These are phyloP conservation scores for Pythium diclinum DNA, from an alignment of 352 stramenopile genomes.

Conservation along the genomic window DNA sequence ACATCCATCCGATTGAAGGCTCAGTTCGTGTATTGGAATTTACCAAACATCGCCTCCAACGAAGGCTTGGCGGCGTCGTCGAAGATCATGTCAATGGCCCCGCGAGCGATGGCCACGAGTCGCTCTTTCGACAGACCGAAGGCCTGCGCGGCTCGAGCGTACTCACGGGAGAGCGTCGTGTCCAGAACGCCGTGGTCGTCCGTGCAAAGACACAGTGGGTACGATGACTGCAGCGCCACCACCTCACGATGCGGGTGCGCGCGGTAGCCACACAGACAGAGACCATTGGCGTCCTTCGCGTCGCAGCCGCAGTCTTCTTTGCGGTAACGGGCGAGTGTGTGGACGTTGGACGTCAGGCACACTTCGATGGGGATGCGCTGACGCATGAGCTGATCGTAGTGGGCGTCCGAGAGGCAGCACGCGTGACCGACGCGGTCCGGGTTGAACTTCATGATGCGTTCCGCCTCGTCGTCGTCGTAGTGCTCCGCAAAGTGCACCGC, in stretches of 20 bases:
- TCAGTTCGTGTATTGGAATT: slow-evolving; percentile 14
- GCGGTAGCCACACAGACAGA: slow-evolving; percentile 66
- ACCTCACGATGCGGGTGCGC: slow-evolving; percentile 79
- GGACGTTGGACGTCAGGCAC: slow-evolving; percentile 93
- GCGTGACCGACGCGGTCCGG: slow-evolving; percentile 92
- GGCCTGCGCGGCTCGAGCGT: slow-evolving; percentile 69
- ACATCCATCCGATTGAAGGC: not conserved
- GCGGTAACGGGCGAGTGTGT: slow-evolving; percentile 87
- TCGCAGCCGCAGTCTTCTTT: slow-evolving; percentile 33
- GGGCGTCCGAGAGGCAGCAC: slow-evolving; percentile 69
- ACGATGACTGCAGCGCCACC: slow-evolving; percentile 40
- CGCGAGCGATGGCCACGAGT: slow-evolving; percentile 42
- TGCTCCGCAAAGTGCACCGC: slow-evolving; percentile 93
- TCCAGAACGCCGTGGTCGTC: slow-evolving; percentile 92
- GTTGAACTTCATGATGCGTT: slow-evolving; percentile 81
- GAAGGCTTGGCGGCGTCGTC: slow-evolving; percentile 34
- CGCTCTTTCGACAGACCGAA: slow-evolving; percentile 60
- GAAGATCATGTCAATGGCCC: slow-evolving; percentile 60
- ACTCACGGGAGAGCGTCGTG: slow-evolving; percentile 88
- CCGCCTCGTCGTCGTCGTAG: slow-evolving; percentile 76
- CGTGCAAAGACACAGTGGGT: slow-evolving; percentile 91
- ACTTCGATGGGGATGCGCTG: slow-evolving; percentile 89
- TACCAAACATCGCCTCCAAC: slow-evolving; percentile 30
- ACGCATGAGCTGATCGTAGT: slow-evolving; percentile 66
- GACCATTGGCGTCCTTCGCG: slow-evolving; percentile 37